Evolutionary conservation across 148 eudicot species (phyloP), one percentile per base, ranked within the genome.

Genomic region (Silene conica): DNA sequence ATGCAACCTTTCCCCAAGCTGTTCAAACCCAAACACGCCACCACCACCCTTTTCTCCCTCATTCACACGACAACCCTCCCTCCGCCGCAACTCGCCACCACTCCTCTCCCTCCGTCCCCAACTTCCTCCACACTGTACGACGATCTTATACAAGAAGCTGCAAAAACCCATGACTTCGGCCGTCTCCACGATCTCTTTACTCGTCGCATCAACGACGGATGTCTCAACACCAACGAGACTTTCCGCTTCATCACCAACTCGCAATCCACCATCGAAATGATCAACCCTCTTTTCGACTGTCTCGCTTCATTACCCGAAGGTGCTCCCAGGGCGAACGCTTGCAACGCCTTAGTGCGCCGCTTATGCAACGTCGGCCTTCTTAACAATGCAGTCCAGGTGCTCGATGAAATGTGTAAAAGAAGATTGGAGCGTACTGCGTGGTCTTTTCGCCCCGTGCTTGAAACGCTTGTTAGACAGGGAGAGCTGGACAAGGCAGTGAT

Each of bases 371-470:
- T 83, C 43, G 80, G 64, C 41, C 83, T 78, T 67, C 34, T 70
- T 9, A 70, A 79, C 31, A 75, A 81, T 16, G 94, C 94, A 64
- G 80, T 81, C 68, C 74, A 80, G 19, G 80, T 87, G 82, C 80
- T 84, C 22, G 80, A 84, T 43, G 73, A 56, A 8, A 81, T 86
- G 88, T 69, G 63, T 16, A 9, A 73, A 6, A 65, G 67, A 46
- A 57, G 62, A 5, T 64, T 69, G 59, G 89, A 85, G 56, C 74
- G 83, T 11, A 85, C 74, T 19, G 77, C 81, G 16, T 5, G 26
- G 19, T 73, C 91, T 19, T 87, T 87, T 70, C 87, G 82, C 55
- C 91, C 94, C 12, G 81, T 89, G 18, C 34, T 89, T 34, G 85
- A 77, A 45, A 76, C 79, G 3, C 74, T 87, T 14, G 60, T 85